Base-by-base conservation (phyloP, 345 rosid species). In the Eucalyptus grandis region DNA sequence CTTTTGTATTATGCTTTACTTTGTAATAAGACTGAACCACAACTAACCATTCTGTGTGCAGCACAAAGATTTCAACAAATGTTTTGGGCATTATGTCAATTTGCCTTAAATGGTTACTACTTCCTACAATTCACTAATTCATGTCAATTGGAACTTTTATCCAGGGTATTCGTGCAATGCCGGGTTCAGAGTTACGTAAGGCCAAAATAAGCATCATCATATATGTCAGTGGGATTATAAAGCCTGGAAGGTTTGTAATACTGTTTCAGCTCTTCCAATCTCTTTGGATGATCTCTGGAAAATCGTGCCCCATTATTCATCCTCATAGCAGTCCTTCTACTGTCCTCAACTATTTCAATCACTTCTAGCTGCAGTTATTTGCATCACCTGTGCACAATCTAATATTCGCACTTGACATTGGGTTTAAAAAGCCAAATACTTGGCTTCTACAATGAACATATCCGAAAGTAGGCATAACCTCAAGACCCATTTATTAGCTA, bases 161-260 rank as follows among this genome's bases (percentile, higher is more conserved):
- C n/a, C 94, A 96, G 97, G 93, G 49, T 5, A 65, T 95, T 80
- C 54, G 81, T 14, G 93, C 89, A 91, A 90, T 92, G 54, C 86
- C 90, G 44, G 93, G 96, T 89, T 92, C 89, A 8, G 92, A 86
- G 88, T 89, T 91, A 86, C 89, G 44, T 43, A 91, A 92, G 90
- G 95, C 95, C 40, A 95, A 93, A 87, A 93, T 96, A 87, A 93
- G 89, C 90, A 91, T 96, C 89, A 90, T 96, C 46, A 91, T 89
- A 50, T 92, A 91, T 91, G 95, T 91, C 43, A 93, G 90, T 10
- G 97, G 97, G 65, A 90, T 92, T 89, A 90, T 96, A 54, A 94
- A 91, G 49, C 97, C 98, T 5, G 94, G 95, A 94, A 95, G 97
- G 99, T 96, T 89, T 16, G 86, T 86, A 50, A 30, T n/a, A 30